phyloP scores from a whole-genome alignment of 2,329 filamentous ascomycete species.

The Xylaria polymorpha region DNA sequence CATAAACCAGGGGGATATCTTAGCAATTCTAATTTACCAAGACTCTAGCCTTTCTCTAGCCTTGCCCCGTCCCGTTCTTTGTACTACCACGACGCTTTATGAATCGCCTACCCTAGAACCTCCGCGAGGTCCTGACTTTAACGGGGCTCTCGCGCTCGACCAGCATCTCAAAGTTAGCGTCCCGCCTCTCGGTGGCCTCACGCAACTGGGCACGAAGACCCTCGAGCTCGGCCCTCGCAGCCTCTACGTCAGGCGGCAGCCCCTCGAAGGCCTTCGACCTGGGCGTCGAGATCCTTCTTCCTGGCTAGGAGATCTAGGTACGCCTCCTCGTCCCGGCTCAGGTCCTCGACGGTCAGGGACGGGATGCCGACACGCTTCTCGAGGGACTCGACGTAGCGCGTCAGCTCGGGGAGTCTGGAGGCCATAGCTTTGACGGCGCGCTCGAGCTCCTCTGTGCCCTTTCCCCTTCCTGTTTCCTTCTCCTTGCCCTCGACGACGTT shows the following conservation, averaged over 20 bases:
- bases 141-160: conserved; percentile 70
- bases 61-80: not conserved
- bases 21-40: conserved; percentile 33
- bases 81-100: not conserved
- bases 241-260: conserved; percentile 75
- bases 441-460: conserved; percentile 60
- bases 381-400: conserved; percentile 62
- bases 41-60: not conserved
- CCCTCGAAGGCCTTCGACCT: conserved; percentile 75
- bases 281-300: conserved; percentile 70
- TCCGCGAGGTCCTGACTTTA: conserved; percentile 51
- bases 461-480: not conserved
- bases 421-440: conserved; percentile 75
- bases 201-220: conserved; percentile 72
- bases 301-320: conserved; percentile 67
- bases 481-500: conserved; percentile 70
- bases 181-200: conserved; percentile 70
- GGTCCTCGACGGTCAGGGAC: conserved; percentile 62
- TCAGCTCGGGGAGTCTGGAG: conserved; percentile 75
- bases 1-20: conserved; percentile 34
- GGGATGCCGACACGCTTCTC: conserved; percentile 48
- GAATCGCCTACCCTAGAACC: conserved; percentile 42
- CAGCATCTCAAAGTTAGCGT: conserved; percentile 79
- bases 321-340: conserved; percentile 68
- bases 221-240: conserved; percentile 77